A percentile compares a stretch with the other conserved stretches of the same genome.
Conservation (phyloP, 2,329 filamentous ascomycete genomes). For the Phialophora chinensis region DNA sequence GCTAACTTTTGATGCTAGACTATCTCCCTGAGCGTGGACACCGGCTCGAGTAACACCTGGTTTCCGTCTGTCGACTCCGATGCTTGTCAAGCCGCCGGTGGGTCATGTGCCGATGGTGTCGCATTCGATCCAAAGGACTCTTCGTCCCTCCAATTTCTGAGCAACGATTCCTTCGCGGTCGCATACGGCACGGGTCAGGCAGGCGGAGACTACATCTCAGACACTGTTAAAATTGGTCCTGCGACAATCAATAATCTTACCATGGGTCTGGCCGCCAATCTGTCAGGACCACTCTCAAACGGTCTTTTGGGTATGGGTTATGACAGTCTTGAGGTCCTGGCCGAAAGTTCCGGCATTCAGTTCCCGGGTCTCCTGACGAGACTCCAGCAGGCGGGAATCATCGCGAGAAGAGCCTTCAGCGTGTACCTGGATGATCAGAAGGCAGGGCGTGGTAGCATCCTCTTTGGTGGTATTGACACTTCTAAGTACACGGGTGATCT, state of each 20-base stretch:
- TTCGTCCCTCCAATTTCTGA: background rate
- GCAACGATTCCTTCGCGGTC: background rate
- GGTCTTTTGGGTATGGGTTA: slow-evolving; percentile 64
- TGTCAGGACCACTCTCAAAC: slow-evolving; percentile 55
- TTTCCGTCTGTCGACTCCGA: slow-evolving; percentile 1
- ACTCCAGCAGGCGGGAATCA: slow-evolving; percentile 61
- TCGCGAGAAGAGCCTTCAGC: slow-evolving; percentile 55
- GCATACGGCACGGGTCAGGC: slow-evolving; percentile 61
- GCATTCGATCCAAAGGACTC: background rate
- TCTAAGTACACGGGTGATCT: slow-evolving; percentile 72
- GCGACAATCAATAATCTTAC: slow-evolving; percentile 67
- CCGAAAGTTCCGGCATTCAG: slow-evolving; percentile 48
- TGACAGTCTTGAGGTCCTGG: slow-evolving; percentile 32
- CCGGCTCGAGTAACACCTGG: slow-evolving; percentile 6
- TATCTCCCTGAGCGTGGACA: slow-evolving; percentile 2
- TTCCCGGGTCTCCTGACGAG: slow-evolving; percentile 68
- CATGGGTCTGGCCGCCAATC: slow-evolving; percentile 64
- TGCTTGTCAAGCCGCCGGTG: background rate
- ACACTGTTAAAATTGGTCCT: slow-evolving; percentile 44
- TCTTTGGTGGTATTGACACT: slow-evolving; percentile 82
- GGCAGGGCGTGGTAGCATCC: slow-evolving; percentile 69
- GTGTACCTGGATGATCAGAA: slow-evolving; percentile 55
- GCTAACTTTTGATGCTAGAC: background rate
- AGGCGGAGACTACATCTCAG: slow-evolving; percentile 49
- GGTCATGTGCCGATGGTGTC: background rate